phyloP scores from a whole-genome alignment of 1,139 yeast species.

The Nadsonia commutata region DNA sequence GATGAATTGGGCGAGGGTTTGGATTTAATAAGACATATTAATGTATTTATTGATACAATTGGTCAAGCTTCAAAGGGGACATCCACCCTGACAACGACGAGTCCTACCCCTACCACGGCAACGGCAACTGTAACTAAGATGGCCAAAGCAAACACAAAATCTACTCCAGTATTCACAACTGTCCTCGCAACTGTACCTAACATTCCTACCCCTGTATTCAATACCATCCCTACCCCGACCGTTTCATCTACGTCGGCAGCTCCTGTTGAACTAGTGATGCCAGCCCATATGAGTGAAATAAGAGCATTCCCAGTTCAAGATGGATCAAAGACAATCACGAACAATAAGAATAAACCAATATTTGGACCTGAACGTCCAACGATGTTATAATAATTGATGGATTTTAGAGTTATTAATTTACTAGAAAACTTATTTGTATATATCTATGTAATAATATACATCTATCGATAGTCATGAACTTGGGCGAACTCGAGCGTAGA shows the following conservation, averaged over 20 bases:
- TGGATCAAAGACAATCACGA: too few species aligned
- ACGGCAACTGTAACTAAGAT: background rate
- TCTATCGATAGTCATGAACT: too few species aligned
- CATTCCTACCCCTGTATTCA: background rate
- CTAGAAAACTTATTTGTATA: too few species aligned
- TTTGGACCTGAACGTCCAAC: background rate
- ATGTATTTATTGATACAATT: background rate
- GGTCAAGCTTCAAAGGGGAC: too few species aligned
- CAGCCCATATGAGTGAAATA: too few species aligned
- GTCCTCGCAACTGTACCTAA: background rate
- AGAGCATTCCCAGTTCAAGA: too few species aligned
- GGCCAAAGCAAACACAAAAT: background rate
- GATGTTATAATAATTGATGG: too few species aligned
- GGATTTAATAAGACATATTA: background rate
- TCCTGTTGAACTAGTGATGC: too few species aligned
- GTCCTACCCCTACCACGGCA: background rate
- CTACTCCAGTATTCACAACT: background rate
- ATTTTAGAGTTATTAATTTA: too few species aligned
- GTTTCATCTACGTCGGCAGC: background rate
- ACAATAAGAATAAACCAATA: background rate
- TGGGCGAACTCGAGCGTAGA: too few species aligned
- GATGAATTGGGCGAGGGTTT: background rate
- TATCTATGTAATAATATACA: too few species aligned
- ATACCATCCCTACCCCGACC: background rate
- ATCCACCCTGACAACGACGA: too few species aligned